Evolutionary conservation across 306 rosid genomes (phyloP).

Genomic region (Fagus sylvatica): DNA sequence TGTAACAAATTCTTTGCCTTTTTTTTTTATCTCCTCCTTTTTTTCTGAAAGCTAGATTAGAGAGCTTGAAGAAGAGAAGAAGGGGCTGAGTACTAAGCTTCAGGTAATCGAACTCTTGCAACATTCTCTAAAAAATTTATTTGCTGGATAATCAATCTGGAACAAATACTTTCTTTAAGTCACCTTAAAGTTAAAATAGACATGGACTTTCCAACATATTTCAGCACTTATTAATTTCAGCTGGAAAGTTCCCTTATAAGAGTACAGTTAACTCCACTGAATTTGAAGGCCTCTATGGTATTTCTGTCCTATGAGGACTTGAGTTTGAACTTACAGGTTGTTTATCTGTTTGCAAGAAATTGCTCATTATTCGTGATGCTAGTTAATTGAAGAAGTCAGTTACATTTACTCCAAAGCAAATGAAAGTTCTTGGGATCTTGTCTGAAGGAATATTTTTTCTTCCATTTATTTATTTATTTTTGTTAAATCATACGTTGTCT

Average conservation of each 20-base stretch:
- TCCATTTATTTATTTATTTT: no score
- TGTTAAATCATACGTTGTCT: no score
- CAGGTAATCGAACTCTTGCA: constrained; percentile 64
- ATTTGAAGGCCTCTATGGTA: background rate
- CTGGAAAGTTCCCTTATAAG: background rate
- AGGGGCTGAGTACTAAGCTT: constrained; percentile 81
- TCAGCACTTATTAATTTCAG: background rate
- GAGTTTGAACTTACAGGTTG: background rate
- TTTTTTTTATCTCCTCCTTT: constrained; percentile 8
- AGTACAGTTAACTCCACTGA: background rate
- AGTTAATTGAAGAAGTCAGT: background rate
- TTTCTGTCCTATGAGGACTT: background rate
- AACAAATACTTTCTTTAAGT: background rate
- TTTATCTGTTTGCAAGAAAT: background rate
- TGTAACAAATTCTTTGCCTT: background rate
- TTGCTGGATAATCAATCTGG: constrained; percentile 7
- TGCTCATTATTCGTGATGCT: background rate
- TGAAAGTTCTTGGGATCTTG: background rate
- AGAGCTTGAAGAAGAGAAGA: constrained; percentile 99
- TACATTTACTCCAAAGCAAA: background rate
- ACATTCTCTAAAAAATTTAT: background rate
- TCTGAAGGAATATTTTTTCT: background rate
- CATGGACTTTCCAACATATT: background rate
- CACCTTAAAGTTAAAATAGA: background rate
- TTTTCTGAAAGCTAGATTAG: constrained; percentile 87